Conservation (phyloP, 2,329 filamentous ascomycete genomes). For the Orbilia javanica region DNA sequence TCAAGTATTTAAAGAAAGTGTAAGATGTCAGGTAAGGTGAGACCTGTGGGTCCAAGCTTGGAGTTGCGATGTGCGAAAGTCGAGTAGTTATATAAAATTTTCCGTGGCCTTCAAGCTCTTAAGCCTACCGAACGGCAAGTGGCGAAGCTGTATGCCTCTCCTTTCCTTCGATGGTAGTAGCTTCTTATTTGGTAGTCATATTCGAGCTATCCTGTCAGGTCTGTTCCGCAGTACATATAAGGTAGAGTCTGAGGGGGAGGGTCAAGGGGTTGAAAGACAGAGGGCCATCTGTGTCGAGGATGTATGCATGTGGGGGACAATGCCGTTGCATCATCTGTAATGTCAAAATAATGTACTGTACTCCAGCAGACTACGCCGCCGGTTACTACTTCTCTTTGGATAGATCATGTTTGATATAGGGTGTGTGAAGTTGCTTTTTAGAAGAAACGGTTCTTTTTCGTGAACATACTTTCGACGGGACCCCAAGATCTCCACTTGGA, state of each 20-base stretch:
- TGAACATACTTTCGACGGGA: constrained; percentile 56
- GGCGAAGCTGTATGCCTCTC: constrained; percentile 55
- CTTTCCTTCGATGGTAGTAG: constrained; percentile 53
- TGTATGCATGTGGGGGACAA: constrained; percentile 59
- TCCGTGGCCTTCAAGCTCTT: constrained; percentile 36
- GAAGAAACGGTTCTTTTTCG: constrained; percentile 43
- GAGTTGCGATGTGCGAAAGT: constrained; percentile 58
- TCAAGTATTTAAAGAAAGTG: constrained; percentile 54
- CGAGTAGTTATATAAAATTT: constrained; percentile 59
- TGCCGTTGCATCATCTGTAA: constrained; percentile 58
- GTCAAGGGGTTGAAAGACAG: constrained; percentile 54
- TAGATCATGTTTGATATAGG: constrained; percentile 54
- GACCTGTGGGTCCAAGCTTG: constrained; percentile 59
- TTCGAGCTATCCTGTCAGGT: constrained; percentile 56
- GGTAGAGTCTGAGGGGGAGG: constrained; percentile 47
- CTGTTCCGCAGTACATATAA: constrained; percentile 55
- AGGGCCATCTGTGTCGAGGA: constrained; percentile 53
- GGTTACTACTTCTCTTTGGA: constrained; percentile 47
- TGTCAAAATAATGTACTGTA: constrained; percentile 57
- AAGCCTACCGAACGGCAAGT: constrained; percentile 57
- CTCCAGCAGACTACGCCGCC: constrained; percentile 48
- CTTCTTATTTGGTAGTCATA: constrained; percentile 58
- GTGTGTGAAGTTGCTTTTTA: constrained; percentile 59
- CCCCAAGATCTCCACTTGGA: constrained; percentile 57
- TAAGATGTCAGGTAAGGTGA: constrained; percentile 56